Evolutionary conservation across 2,329 filamentous ascomycete genomes (phyloP).

Genomic region (Cladophialophora bantiana): DNA sequence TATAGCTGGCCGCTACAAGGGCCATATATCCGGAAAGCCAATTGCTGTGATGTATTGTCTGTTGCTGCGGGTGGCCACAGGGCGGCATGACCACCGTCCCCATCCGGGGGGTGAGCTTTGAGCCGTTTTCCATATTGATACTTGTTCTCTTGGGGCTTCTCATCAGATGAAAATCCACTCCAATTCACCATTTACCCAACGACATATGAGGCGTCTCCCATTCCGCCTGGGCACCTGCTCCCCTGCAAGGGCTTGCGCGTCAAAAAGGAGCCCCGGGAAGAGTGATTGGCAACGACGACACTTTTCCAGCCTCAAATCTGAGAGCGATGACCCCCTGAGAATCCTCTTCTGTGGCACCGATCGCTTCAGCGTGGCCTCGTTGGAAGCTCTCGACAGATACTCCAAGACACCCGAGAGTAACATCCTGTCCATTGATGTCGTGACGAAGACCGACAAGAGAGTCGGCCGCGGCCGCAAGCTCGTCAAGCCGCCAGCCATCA

Average conservation of each 20-base stretch:
- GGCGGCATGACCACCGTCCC: no score
- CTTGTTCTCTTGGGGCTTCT: no score
- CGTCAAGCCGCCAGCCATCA: slow-evolving; percentile 75
- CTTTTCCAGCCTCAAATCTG: slow-evolving; percentile 14
- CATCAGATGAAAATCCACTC: background rate
- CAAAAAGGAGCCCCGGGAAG: background rate
- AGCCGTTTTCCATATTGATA: no score
- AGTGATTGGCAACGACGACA: background rate
- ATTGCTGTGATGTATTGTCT: no score
- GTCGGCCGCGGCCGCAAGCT: slow-evolving; percentile 75
- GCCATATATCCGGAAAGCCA: no score
- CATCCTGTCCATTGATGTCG: slow-evolving; percentile 82
- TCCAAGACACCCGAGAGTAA: slow-evolving; percentile 59
- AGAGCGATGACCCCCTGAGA: slow-evolving; percentile 64
- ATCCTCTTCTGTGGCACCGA: slow-evolving; percentile 97
- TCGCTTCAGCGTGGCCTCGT: slow-evolving; percentile 80
- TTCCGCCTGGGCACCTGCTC: background rate
- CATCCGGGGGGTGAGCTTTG: no score
- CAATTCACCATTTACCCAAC: background rate
- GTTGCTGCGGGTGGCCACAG: no score
- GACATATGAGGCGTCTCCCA: slow-evolving; percentile 20
- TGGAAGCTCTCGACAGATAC: slow-evolving; percentile 72
- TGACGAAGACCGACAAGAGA: slow-evolving; percentile 80
- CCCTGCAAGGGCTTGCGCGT: background rate
- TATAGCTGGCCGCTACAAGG: no score